Conservation (phyloP, 441 rosid species). For the Gossypium trilobum region DNA sequence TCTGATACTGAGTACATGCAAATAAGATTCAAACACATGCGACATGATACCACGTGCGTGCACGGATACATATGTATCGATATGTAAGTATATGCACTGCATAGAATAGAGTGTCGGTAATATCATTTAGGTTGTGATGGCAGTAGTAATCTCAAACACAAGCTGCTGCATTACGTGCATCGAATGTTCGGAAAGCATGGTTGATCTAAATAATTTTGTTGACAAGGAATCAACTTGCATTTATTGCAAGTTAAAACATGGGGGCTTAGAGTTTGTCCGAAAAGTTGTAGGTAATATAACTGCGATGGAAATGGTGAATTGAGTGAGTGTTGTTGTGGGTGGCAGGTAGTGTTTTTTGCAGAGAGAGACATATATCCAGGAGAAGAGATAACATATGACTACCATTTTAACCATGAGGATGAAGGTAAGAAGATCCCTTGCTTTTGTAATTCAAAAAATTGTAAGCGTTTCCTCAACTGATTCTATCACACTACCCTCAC, state of each 20-base stretch:
- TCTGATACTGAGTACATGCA: not conserved
- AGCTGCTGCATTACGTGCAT: not conserved
- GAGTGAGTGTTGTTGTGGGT: not conserved
- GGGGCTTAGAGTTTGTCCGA: not conserved
- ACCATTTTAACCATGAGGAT: slow-evolving; percentile 47
- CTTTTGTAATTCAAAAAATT: slow-evolving; percentile 44
- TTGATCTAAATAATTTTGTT: not conserved
- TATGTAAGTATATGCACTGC: not conserved
- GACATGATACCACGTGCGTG: not conserved
- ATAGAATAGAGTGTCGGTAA: not conserved
- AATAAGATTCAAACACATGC: not conserved
- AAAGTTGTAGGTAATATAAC: not conserved
- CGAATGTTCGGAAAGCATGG: not conserved
- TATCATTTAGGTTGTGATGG: not conserved
- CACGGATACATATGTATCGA: not conserved
- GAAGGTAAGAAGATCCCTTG: slow-evolving; percentile 53
- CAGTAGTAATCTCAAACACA: not conserved
- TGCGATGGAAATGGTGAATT: not conserved
- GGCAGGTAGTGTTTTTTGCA: slow-evolving; percentile 49
- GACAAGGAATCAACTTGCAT: not conserved
- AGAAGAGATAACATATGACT: slow-evolving; percentile 53
- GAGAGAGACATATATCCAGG: slow-evolving; percentile 51
- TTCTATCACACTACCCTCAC: not conserved
- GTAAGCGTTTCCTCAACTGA: slow-evolving; percentile 46
- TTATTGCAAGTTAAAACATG: not conserved